Base-by-base conservation (phyloP, 306 rosid genomes). In the Lathyrus tuberosus region DNA sequence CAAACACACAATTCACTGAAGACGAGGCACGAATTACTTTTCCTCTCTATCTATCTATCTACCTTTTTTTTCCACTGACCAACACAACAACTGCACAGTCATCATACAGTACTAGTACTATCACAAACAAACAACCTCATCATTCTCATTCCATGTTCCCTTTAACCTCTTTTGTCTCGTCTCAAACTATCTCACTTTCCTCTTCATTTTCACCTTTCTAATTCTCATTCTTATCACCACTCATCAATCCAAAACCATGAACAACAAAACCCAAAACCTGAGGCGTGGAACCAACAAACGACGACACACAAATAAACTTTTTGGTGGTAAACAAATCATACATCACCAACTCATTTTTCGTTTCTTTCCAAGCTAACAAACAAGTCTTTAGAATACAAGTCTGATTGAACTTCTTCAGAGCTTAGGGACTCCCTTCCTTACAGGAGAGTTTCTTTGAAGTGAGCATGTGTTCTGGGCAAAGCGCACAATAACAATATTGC, bases 251-350 rank as follows among this genome's bases (percentile, higher is more conserved):
- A 43, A 43, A 43, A 10, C 8, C 4, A 18, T 51, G 26, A 8
- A 51, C 18, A n/a, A 85, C 89, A 88, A 86, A 63, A 61, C 65
- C 63, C 79, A 76, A 74, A 80, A 83, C 48, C 71, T 76, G 86
- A 83, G 82, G 82, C 86, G 88, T 74, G 89, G 87, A 83, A 77
- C 72, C 20, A 81, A 81, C 14, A 84, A 86, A 62, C 80, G 82
- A 72, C 79, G 75, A 44, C 67, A 59, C 81, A 65, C 76, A 85
- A 76, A 62, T 51, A 54, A 54, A 24, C 77, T 64, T 73, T 62
- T 77, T 41, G 61, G 79, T 49, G 89, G 95, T 88, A 76, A 71
- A 65, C 79, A 24, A 53, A 22, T 74, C 17, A 47, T 8, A 72
- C 82, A 58, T 14, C 40, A 75, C 16, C 10, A 67, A 57, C 70